Percentiles rank a stretch among this genome's conserved stretches.
These are phyloP conservation scores for Leishmania gerbilli DNA, from an alignment of 208 protist species.

Conservation along the genomic window DNA sequence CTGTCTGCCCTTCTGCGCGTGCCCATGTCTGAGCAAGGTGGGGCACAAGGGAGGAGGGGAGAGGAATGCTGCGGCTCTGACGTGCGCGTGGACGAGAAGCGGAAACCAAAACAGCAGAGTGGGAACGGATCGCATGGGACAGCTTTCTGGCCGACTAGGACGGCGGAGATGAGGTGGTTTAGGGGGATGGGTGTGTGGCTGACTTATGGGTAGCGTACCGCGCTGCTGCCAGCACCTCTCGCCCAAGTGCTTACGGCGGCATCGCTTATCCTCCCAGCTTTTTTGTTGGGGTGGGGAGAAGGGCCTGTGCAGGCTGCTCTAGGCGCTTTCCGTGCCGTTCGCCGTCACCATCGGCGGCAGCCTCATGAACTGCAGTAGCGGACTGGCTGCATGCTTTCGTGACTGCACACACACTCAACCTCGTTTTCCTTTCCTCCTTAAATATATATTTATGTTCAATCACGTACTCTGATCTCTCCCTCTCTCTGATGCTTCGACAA, in stretches of 20 bases:
- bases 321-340: neutral
- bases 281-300: neutral
- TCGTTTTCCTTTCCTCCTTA: slow-evolving; percentile 6
- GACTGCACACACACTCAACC: neutral
- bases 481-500: neutral
- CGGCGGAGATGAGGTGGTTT: neutral
- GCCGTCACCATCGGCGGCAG: neutral
- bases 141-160: neutral
- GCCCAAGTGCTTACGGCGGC: neutral
- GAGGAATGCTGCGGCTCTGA: neutral
- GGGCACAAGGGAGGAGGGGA: neutral
- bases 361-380: neutral
- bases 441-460: neutral
- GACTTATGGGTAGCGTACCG: neutral
- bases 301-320: neutral
- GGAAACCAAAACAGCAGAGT: neutral
- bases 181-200: neutral
- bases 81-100: neutral
- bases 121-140: neutral
- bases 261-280: neutral
- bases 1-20: neutral
- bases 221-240: neutral
- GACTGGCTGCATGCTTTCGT: neutral
- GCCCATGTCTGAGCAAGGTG: neutral
- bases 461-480: neutral